phyloP scores from a whole-genome alignment of 1,139 yeast genomes.

The Nakaseomyces kungkrabaensis region DNA sequence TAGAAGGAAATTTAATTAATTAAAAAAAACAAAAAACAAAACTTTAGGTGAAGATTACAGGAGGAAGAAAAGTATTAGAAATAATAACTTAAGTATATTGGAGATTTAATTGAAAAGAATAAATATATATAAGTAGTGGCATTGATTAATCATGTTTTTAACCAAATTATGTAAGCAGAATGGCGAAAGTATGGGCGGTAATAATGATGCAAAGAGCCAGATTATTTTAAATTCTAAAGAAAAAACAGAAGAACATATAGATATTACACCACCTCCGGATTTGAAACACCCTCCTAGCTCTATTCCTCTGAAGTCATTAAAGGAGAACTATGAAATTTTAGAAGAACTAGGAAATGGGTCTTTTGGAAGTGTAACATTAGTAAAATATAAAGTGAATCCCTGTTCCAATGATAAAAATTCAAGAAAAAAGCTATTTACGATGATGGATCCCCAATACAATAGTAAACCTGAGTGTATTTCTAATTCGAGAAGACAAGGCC shows the following conservation, averaged over 20 bases:
- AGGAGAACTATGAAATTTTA: constrained; percentile 40
- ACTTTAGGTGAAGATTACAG: too few relatives aligned
- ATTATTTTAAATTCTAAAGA: not conserved
- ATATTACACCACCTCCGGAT: constrained; percentile 28
- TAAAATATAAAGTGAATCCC: constrained; percentile 32
- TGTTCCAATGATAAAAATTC: constrained; percentile 1
- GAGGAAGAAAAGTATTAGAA: too few relatives aligned
- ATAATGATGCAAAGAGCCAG: not conserved
- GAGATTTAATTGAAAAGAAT: too few relatives aligned
- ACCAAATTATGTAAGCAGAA: not conserved
- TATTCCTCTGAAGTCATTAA: constrained; percentile 37
- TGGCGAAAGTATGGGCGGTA: not conserved
- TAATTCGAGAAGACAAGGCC: constrained; percentile 30
- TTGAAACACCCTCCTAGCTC: constrained; percentile 31
- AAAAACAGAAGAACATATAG: not conserved
- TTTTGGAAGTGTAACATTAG: constrained; percentile 64
- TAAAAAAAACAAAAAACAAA: too few relatives aligned
- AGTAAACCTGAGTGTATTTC: constrained; percentile 2
- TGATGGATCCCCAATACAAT: constrained; percentile 1
- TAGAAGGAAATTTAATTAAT: too few relatives aligned
- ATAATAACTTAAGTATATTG: too few relatives aligned
- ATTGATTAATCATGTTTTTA: not conserved
- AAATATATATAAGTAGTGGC: too few relatives aligned
- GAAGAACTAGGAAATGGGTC: constrained; percentile 64
- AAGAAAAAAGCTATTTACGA: constrained; percentile 6